Base-by-base conservation (phyloP, 2,329 filamentous ascomycete species). In the Rhinocladiella similis region DNA sequence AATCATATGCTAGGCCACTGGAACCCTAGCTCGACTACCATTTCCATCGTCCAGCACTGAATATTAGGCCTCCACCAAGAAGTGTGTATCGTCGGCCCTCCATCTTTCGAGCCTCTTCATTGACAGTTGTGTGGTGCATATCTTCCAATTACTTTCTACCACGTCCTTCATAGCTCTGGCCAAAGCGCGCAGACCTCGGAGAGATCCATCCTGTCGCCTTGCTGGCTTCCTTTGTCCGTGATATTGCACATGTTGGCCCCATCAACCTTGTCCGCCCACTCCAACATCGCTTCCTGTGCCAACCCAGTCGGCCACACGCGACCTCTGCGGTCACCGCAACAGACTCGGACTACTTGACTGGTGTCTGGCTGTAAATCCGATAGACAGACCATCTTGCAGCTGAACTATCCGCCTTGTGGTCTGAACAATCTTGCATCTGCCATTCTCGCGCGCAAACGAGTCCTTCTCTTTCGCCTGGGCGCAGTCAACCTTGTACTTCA, bases 291-390 rank as follows among this genome's bases (percentile, higher is more conserved):
- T 48, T 56, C 50, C 45, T 54, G 49, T 55, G 56, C 48, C 50
- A 53, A 45, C 53, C 50, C 27, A 50, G 47, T 38, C 48, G 56
- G 56, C 59, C 53, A 53, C 59, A 57, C 52, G 59, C 59, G 59
- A 62, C 59, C 59, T 27, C 41, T 51, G 48, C 27, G 20, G 38
- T 50, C 51, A 48, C 59, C 59, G 47, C 50, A 59, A 57, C 56
- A 57, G 45, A 46, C 12, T 53, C 51, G 50, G 59, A 43, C 50
- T 36, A 57, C 55, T 47, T 47, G 48, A 50, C 22, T 39, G 35
- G 43, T 29, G 16, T 53, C 35, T 50, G 39, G 46, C 50, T 22
- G 48, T n/a, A n/a, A 36, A 36, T 47, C 13, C 18, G n/a, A 47
- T 43, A 38, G 29, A 42, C 45, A 52, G 42, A 50, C 35, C 47